phyloP scores from a whole-genome alignment of 1,284 basidiomycete species.

The Entoloma clypeatum region DNA sequence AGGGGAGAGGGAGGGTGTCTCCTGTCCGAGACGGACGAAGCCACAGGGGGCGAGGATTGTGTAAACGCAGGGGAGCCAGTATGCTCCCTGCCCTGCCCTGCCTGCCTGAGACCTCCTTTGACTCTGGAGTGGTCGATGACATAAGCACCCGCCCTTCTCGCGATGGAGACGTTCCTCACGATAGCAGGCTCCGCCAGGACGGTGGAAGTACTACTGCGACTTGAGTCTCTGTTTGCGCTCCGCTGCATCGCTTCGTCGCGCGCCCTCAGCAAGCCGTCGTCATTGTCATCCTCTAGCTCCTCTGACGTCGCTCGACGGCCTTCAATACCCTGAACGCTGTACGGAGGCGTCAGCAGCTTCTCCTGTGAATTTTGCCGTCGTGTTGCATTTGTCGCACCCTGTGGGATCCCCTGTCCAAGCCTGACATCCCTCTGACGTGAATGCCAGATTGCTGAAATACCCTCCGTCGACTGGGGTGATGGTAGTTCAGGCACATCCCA shows the following conservation, averaged over 20 bases:
- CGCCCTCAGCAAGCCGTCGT: conserved; percentile 18
- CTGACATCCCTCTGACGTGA: too few relatives aligned
- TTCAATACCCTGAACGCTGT: too few relatives aligned
- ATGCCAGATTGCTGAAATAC: too few relatives aligned
- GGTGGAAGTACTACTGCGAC: conserved; percentile 45
- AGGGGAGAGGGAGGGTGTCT: conserved; percentile 37
- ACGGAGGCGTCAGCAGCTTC: too few relatives aligned
- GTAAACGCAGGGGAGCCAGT: neutral
- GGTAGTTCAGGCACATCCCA: conserved; percentile 8
- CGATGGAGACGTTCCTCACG: conserved; percentile 46
- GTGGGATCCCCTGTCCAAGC: too few relatives aligned
- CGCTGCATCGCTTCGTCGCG: conserved; percentile 14
- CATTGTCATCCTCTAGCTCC: conserved; percentile 14
- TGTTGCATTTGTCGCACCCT: too few relatives aligned
- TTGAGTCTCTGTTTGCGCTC: conserved; percentile 43
- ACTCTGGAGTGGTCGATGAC: conserved; percentile 29
- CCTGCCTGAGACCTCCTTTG: conserved; percentile 1
- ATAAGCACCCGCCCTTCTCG: conserved; percentile 44
- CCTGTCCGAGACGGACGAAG: conserved; percentile 12
- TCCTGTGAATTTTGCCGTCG: too few relatives aligned
- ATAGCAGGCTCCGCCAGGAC: conserved; percentile 39
- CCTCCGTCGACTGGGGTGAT: too few relatives aligned
- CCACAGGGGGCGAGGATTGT: conserved; percentile 16
- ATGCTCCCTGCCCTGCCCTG: neutral
- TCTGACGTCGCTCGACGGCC: conserved; percentile 2